A percentile compares a stretch with the other conserved stretches of the same genome.
Evolutionary conservation across 176 grass and related monocot genomes (phyloP).

Genomic region (Lolium perenne): DNA sequence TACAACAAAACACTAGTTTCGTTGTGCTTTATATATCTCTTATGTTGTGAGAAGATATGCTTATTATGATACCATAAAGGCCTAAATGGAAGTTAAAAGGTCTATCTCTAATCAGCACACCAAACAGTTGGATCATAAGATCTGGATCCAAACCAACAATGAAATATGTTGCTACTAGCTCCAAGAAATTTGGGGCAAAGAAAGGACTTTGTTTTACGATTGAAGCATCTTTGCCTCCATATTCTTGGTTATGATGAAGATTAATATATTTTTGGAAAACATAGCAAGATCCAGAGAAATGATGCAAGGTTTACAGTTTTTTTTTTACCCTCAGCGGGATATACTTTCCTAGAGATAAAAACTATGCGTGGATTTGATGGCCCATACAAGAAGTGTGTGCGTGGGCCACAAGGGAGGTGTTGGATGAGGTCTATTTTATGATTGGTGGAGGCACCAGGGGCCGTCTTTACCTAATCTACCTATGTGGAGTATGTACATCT

Average conservation of each 20-base stretch:
- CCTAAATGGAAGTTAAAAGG: too few species aligned
- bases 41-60: too few species aligned
- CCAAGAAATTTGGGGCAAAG: not conserved
- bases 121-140: not conserved
- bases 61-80: too few species aligned
- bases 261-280: not conserved
- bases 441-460: conserved; percentile 58
- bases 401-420: not conserved
- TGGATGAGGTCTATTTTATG: conserved; percentile 71
- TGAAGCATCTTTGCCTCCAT: not conserved
- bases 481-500: too few species aligned
- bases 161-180: not conserved
- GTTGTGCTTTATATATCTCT: too few species aligned
- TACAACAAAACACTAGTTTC: too few species aligned
- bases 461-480: conserved; percentile 40
- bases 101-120: too few species aligned
- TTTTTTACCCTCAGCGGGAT: not conserved
- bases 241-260: not conserved
- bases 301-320: not conserved
- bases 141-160: not conserved
- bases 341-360: not conserved
- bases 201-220: not conserved
- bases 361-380: conserved; percentile 29
- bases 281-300: not conserved
- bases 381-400: not conserved